phyloP scores from a whole-genome alignment of 495 filamentous ascomycete genomes.

The Tuber umbilicatum region DNA sequence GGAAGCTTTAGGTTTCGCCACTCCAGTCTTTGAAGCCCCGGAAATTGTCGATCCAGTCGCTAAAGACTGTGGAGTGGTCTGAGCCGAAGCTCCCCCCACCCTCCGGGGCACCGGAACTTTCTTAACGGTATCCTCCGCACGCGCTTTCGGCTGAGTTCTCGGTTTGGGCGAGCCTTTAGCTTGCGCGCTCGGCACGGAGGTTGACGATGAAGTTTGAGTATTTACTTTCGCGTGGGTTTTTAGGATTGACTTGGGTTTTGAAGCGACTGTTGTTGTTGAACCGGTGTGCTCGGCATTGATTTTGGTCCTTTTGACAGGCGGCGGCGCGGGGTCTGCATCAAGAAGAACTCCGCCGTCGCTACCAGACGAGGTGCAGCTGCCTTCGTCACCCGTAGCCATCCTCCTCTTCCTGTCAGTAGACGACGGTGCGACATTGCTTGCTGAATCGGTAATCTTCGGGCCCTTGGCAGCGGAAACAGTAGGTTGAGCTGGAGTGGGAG shows the following conservation, averaged over 20 bases:
- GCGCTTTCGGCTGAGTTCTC: background rate
- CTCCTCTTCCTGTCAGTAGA: constrained; percentile 19
- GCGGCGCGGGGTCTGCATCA: constrained; percentile 7
- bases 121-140: background rate
- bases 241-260: constrained; percentile 25
- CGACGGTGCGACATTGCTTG: background rate
- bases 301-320: constrained; percentile 20
- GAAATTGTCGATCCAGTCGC: constrained; percentile 3
- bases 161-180: background rate
- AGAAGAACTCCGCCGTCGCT: constrained; percentile 9
- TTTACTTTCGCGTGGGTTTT: constrained; percentile 14
- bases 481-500: background rate
- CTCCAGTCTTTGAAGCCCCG: constrained; percentile 19
- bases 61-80: constrained; percentile 2
- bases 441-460: constrained; percentile 26
- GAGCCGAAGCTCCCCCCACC: background rate
- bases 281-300: constrained; percentile 16
- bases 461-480: constrained; percentile 11
- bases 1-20: constrained; percentile 35
- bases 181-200: constrained; percentile 1
- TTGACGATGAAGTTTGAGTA: background rate
- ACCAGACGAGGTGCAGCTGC: constrained; percentile 10
- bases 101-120: background rate
- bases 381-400: constrained; percentile 15
- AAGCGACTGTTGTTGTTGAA: constrained; percentile 2